Conservation (phyloP, 345 rosid genomes). For the Pistacia atlantica region DNA sequence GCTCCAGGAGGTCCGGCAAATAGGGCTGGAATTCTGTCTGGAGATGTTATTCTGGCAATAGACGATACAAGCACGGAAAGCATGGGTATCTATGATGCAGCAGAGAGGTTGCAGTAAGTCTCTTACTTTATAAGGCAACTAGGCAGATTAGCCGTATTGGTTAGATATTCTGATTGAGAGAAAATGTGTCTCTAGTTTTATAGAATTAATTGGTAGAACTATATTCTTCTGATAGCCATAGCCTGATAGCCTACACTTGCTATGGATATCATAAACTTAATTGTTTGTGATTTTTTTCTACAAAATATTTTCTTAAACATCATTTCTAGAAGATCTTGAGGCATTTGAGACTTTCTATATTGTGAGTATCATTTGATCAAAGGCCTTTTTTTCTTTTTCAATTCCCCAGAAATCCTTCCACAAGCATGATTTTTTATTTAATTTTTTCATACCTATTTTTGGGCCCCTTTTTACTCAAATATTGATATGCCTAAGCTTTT, state of each 20-base stretch:
- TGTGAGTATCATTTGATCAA: not conserved
- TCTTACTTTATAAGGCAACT: slow-evolving; percentile 5
- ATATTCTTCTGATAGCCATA: not conserved
- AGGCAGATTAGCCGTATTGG: not conserved
- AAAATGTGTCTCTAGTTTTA: not conserved
- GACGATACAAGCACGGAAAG: slow-evolving; percentile 63
- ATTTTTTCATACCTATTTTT: not conserved
- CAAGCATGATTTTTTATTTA: not conserved
- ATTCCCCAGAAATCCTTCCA: slow-evolving; percentile 8
- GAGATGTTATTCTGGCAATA: slow-evolving; percentile 77
- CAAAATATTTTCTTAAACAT: not conserved
- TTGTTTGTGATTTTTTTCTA: not conserved
- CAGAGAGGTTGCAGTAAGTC: slow-evolving; percentile 84
- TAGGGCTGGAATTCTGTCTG: slow-evolving; percentile 76
- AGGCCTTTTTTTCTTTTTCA: not conserved
- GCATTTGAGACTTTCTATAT: not conserved
- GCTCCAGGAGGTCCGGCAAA: slow-evolving; percentile 92
- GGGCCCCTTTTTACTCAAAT: slow-evolving; percentile 12
- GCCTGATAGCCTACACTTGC: not conserved
- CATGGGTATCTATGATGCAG: slow-evolving; percentile 91
- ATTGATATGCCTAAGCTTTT: slow-evolving; percentile 18
- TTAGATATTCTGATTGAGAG: not conserved
- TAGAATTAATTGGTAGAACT: not conserved
- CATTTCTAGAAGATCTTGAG: not conserved
- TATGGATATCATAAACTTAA: not conserved